phyloP scores from a whole-genome alignment of 208 protist species.

The Leishmania braziliensis region DNA sequence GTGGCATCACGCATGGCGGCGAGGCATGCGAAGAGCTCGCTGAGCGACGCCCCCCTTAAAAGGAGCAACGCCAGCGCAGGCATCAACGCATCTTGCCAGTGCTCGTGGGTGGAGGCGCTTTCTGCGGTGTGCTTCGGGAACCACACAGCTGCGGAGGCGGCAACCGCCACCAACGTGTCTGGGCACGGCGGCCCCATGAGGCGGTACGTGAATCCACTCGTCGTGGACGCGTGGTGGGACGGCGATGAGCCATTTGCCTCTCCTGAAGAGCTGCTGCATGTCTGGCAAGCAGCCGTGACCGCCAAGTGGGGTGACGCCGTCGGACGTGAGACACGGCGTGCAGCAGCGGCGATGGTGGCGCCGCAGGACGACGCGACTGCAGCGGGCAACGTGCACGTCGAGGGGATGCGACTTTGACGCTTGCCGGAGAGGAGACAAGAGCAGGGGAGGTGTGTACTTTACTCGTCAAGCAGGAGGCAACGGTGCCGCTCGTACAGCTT shows the following conservation, averaged over 20 bases:
- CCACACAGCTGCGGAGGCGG: neutral
- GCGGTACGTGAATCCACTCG: neutral
- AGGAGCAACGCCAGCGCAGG: neutral
- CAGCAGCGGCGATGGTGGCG: neutral
- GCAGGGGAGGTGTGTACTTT: neutral
- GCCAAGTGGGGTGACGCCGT: neutral
- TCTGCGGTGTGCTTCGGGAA: neutral
- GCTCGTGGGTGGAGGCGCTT: neutral
- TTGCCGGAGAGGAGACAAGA: neutral
- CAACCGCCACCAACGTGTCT: neutral
- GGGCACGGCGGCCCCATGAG: neutral
- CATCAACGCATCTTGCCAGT: neutral
- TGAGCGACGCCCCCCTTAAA: neutral
- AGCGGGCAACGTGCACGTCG: neutral
- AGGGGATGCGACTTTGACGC: neutral
- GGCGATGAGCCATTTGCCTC: neutral
- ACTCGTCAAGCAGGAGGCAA: neutral
- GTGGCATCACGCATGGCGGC: neutral
- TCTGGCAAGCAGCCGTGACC: neutral
- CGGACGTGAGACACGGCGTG: neutral
- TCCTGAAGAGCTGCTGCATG: neutral
- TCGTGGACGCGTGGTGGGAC: conserved; percentile 1
- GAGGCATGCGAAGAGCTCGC: neutral
- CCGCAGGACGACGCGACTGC: neutral
- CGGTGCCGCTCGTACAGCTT: neutral